Base-by-base conservation (phyloP, 2,329 filamentous ascomycete species). In the Colletotrichum aenigma region DNA sequence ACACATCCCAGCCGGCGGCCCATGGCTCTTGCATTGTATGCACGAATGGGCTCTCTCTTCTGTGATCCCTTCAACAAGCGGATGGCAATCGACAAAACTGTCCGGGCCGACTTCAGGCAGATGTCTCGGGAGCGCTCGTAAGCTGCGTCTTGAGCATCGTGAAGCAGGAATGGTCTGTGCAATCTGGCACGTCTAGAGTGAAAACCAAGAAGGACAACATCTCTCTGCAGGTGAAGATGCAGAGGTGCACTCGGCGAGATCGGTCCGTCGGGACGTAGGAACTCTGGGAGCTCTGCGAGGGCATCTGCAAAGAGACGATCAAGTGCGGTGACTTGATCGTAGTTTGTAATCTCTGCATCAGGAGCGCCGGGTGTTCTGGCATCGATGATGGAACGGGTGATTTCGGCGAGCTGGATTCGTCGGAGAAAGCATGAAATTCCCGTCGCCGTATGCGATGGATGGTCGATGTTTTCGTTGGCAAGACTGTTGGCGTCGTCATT, bases 401-500 rank as follows among this genome's bases (percentile, higher is more conserved):
- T 76, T 52, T 87, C 85, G 9, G 83, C 82, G 1, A 87, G 79
- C 6, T 81, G 83, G 66, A 84, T 80, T 18, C 85, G 83, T 56
- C 85, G 82, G 13, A 87, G 77, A 32, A 85, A 83, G 66, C 83
- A 85, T 2, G 84, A 85, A 69, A 85, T 80, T 24, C 79, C 79
- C 0, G 86, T 87, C 1, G 81, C 76, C n/a, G 83, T 77, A 13
- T 80, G 78, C 1, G 80, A 67, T 0, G 85, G 83, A 18, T 81
- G 80, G 3, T 80, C 80, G 8, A 84, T 34, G 4, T 80, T 74
- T 9, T 83, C 80, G 16, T 79, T 72, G 3, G 79, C 79, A 5
- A 82, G 79, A 9, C 81, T 76, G 15, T 86, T 79, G 36, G 86
- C 85, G 55, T 81, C 80, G 48, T 87, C 85, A 48, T 86, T 81